A percentile compares a stretch with the other conserved stretches of the same genome.
Conservation (phyloP, 2,329 filamentous ascomycete species). For the Tolypocladium endophyticum region DNA sequence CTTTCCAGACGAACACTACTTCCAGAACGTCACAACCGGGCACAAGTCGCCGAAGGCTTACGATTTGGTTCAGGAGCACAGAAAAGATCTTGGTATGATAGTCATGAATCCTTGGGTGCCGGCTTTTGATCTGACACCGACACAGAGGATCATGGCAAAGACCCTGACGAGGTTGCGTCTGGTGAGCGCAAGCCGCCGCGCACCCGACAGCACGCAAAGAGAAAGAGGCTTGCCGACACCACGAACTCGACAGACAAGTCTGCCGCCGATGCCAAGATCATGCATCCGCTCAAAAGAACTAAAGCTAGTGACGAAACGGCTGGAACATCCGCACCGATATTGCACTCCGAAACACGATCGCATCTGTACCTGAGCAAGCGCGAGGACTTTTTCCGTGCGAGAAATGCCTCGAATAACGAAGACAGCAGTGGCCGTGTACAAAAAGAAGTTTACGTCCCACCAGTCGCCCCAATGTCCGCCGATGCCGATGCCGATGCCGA, state of each 20-base stretch:
- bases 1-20: slow-evolving; percentile 32
- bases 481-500: no score
- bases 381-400: not conserved
- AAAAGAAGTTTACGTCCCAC: not conserved
- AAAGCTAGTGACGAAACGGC: no score
- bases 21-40: slow-evolving; percentile 28
- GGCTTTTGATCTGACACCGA: not conserved
- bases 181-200: not conserved
- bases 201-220: not conserved
- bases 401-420: not conserved
- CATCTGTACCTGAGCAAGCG: not conserved
- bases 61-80: slow-evolving; percentile 23
- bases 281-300: not conserved
- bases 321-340: not conserved
- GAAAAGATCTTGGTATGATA: slow-evolving; percentile 12
- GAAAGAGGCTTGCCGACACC: not conserved
- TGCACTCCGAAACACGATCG: not conserved
- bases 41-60: slow-evolving; percentile 25
- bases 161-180: not conserved
- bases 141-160: not conserved
- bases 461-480: not conserved
- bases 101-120: no score
- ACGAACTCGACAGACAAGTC: no score
- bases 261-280: not conserved
- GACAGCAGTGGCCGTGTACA: not conserved